A percentile compares a stretch with the other conserved stretches of the same genome.
Conservation (phyloP, 257 asterid genomes). For the Ocimum tenuiflorum region DNA sequence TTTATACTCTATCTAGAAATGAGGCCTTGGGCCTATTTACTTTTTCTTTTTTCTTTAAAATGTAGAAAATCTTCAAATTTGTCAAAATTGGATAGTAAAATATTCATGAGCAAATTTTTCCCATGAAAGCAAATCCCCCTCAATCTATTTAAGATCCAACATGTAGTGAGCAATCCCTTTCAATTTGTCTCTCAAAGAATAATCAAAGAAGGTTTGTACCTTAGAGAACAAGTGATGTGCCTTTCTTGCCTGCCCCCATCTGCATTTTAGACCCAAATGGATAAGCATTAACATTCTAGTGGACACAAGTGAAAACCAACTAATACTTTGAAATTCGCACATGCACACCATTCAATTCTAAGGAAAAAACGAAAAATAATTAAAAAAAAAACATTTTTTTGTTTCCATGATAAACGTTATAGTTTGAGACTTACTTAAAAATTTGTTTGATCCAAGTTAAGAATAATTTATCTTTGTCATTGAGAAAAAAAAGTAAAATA, state of each 20-base stretch:
- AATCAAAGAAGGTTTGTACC: conserved; percentile 17
- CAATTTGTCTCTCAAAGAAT: conserved; percentile 16
- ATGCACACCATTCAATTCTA: not conserved
- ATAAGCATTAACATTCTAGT: conserved; percentile 33
- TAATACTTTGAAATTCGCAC: not conserved
- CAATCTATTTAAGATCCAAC: conserved; percentile 29
- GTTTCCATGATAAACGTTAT: too few species aligned
- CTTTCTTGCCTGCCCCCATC: conserved; percentile 12
- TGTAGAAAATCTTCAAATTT: not conserved
- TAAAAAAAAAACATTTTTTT: too few species aligned
- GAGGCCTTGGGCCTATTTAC: not conserved
- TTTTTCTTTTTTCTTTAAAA: not conserved
- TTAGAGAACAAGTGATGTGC: conserved; percentile 25
- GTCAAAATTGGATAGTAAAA: not conserved
- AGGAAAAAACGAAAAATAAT: too few species aligned
- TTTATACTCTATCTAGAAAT: not conserved
- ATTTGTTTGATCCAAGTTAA: too few species aligned
- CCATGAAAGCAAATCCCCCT: conserved; percentile 27
- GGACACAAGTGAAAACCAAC: conserved; percentile 36
- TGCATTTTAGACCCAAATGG: conserved; percentile 24
- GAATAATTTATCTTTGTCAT: too few species aligned
- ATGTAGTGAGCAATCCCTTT: conserved; percentile 34
- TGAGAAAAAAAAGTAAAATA: too few species aligned
- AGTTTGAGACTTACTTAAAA: too few species aligned
- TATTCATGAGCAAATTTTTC: not conserved